These are phyloP conservation scores for Eremochloa ophiuroides DNA, from an alignment of 176 grass and related monocot genomes.

Conservation along the genomic window DNA sequence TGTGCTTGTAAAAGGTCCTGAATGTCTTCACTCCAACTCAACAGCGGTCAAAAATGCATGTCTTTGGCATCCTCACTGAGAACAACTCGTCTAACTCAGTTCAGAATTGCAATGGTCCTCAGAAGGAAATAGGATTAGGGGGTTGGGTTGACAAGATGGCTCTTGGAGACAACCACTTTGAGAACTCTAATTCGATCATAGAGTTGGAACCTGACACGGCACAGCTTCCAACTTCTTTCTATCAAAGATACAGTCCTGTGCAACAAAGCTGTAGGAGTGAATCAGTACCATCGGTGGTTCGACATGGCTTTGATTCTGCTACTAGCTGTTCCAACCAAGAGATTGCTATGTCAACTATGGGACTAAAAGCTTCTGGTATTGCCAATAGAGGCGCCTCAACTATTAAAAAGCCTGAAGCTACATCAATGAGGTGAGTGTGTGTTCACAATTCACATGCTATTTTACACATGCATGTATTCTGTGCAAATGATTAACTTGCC, in stretches of 20 bases:
- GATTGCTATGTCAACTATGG: slow-evolving; percentile 36
- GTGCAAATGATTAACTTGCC: slow-evolving; percentile 24
- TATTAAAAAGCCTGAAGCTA: slow-evolving; percentile 56
- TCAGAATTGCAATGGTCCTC: slow-evolving; percentile 24
- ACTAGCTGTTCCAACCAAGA: slow-evolving; percentile 70
- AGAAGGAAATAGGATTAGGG: slow-evolving; percentile 17
- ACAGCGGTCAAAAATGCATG: slow-evolving; percentile 50
- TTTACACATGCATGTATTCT: not conserved
- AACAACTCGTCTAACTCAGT: slow-evolving; percentile 33
- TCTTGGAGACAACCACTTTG: slow-evolving; percentile 33
- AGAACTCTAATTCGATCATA: slow-evolving; percentile 39
- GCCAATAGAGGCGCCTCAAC: slow-evolving; percentile 33
- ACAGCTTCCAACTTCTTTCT: slow-evolving; percentile 46
- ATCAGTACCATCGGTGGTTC: slow-evolving; percentile 42
- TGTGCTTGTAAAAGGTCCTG: slow-evolving; percentile 31
- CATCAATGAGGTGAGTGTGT: slow-evolving; percentile 52
- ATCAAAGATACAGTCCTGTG: slow-evolving; percentile 55
- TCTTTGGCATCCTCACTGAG: slow-evolving; percentile 35
- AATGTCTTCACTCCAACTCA: slow-evolving; percentile 29
- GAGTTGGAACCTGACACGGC: slow-evolving; percentile 26
- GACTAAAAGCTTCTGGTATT: slow-evolving; percentile 37
- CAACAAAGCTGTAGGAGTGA: slow-evolving; percentile 36
- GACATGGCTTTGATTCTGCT: slow-evolving; percentile 38
- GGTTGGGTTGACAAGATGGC: slow-evolving; percentile 39
- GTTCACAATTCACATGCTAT: slow-evolving; percentile 19